phyloP scores from a whole-genome alignment of 2,329 filamentous ascomycete genomes.

The Neopestalotiopsis clavispora region DNA sequence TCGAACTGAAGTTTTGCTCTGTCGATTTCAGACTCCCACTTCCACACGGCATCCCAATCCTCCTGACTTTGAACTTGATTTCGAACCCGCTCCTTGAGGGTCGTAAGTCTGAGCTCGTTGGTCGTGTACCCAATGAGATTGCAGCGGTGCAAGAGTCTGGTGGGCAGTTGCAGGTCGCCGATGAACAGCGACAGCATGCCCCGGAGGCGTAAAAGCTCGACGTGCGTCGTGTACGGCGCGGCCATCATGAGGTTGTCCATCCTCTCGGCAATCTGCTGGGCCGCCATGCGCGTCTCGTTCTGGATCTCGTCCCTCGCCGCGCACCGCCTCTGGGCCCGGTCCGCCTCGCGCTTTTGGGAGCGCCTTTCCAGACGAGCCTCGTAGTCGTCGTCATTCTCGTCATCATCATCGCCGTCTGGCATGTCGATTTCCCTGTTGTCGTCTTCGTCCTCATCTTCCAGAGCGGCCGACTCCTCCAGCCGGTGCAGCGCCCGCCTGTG shows the following conservation, averaged over 20 bases:
- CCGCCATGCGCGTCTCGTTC: slow-evolving; percentile 58
- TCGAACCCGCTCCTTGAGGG: slow-evolving; percentile 28
- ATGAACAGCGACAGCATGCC: slow-evolving; percentile 79
- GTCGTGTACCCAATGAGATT: slow-evolving; percentile 3
- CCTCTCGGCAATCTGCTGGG: slow-evolving; percentile 66
- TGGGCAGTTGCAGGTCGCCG: slow-evolving; percentile 65
- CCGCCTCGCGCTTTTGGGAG: slow-evolving; percentile 20
- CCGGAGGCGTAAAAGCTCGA: slow-evolving; percentile 70
- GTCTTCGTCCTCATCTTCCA: slow-evolving; percentile 28
- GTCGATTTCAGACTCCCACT: slow-evolving; percentile 40
- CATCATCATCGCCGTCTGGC: no score
- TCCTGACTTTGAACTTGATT: slow-evolving; percentile 26
- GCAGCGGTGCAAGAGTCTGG: slow-evolving; percentile 28
- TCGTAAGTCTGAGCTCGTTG: slow-evolving; percentile 20
- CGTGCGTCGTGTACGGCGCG: slow-evolving; percentile 71
- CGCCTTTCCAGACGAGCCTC: background rate
- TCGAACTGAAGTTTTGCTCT: slow-evolving; percentile 43
- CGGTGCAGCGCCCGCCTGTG: slow-evolving; percentile 49
- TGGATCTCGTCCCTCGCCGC: slow-evolving; percentile 48
- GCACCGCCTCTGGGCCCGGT: slow-evolving; percentile 19
- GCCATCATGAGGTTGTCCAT: slow-evolving; percentile 75
- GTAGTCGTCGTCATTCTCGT: slow-evolving; percentile 1
- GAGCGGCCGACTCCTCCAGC: slow-evolving; percentile 30
- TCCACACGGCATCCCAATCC: slow-evolving; percentile 32
- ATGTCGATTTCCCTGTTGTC: slow-evolving; percentile 21